These are phyloP conservation scores for Apiospora saccharicola DNA, from an alignment of 2,329 filamentous ascomycete species.

Conservation along the genomic window DNA sequence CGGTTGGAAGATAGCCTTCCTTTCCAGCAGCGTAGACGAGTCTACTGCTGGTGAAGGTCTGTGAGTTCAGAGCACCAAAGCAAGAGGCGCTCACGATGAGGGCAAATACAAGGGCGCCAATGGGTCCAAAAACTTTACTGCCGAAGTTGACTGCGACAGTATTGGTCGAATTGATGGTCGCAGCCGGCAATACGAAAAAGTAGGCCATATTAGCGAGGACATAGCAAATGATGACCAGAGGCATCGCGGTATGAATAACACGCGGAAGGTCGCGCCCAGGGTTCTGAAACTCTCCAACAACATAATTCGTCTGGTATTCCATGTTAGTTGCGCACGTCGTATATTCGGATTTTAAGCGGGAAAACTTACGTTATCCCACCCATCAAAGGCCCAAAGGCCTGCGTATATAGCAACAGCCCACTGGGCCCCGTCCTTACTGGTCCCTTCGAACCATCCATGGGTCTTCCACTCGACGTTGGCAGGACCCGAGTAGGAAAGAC, in stretches of 20 bases:
- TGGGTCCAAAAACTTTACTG: constrained; percentile 83
- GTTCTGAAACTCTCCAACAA: constrained; percentile 95
- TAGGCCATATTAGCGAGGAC: constrained; percentile 92
- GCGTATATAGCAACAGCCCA: constrained; percentile 97
- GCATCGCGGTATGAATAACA: constrained; percentile 96
- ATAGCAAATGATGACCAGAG: constrained; percentile 89
- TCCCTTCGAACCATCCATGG: constrained; percentile 87
- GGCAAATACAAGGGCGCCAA: constrained; percentile 84
- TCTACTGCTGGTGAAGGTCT: constrained; percentile 90
- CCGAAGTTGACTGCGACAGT: constrained; percentile 97
- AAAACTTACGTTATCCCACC: constrained; percentile 89
- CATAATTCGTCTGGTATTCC: constrained; percentile 82
- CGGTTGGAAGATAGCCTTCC: constrained; percentile 86
- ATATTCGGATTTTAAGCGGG: too few species aligned
- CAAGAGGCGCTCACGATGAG: constrained; percentile 91
- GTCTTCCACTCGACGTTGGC: constrained; percentile 88
- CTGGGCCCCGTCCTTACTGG: constrained; percentile 77
- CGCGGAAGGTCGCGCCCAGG: constrained; percentile 87
- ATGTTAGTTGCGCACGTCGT: constrained; percentile 37
- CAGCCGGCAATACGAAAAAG: constrained; percentile 87
- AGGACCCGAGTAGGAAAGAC: constrained; percentile 77
- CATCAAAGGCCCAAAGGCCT: constrained; percentile 96
- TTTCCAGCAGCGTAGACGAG: constrained; percentile 94
- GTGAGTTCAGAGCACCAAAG: constrained; percentile 93
- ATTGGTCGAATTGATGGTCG: constrained; percentile 84